Conservation (phyloP, 163 green algal genomes). For the Chloromonas sp. region DNA sequence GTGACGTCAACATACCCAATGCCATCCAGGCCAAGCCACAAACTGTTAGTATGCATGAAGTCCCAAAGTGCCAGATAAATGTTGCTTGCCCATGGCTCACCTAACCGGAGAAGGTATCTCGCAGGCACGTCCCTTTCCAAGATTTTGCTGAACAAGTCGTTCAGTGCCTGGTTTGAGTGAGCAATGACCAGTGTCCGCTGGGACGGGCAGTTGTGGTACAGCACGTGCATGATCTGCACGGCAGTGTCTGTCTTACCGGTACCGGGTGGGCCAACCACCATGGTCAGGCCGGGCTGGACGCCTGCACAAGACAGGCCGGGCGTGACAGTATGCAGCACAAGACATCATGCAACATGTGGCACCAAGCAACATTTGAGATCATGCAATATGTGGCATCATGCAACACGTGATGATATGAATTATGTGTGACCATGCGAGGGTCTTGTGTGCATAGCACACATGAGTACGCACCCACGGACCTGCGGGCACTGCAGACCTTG, state of each 20-base stretch:
- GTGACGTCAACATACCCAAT: too few relatives aligned
- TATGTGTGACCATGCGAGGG: too few relatives aligned
- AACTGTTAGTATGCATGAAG: too few relatives aligned
- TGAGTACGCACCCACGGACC: neutral
- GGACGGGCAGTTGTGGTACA: conserved; percentile 91
- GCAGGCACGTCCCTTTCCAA: conserved; percentile 85
- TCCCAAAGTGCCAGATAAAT: too few relatives aligned
- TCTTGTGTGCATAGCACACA: too few relatives aligned
- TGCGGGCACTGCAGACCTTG: too few relatives aligned
- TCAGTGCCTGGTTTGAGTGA: conserved; percentile 94
- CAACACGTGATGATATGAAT: neutral
- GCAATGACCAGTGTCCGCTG: conserved; percentile 94
- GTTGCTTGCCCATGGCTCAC: conserved; percentile 9
- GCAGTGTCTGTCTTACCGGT: conserved; percentile 98
- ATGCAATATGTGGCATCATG: neutral
- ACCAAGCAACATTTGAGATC: too few relatives aligned
- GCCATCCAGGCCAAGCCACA: too few relatives aligned
- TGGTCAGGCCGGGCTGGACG: conserved; percentile 85
- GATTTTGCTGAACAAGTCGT: conserved; percentile 95
- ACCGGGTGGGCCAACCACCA: conserved; percentile 94
- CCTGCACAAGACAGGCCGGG: conserved; percentile 24
- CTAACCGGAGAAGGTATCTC: conserved; percentile 92
- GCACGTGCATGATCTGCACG: conserved; percentile 88
- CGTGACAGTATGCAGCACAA: too few relatives aligned
- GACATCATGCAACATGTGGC: too few relatives aligned